Conservation (phyloP, 2,329 filamentous ascomycete species). For the Talaromyces funiculosus region DNA sequence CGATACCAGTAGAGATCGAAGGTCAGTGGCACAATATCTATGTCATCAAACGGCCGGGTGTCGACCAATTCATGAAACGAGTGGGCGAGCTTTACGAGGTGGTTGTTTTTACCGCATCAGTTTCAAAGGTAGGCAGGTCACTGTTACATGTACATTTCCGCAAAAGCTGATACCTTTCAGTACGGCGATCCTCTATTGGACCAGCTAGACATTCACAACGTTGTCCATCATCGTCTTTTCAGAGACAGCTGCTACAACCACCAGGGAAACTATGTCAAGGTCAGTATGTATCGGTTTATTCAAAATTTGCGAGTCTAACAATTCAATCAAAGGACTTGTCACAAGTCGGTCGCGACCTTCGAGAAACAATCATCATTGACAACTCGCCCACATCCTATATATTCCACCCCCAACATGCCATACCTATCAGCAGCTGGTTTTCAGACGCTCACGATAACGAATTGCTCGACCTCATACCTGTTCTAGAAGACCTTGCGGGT, state of each 20-base stretch:
- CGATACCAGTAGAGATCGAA: constrained; percentile 97
- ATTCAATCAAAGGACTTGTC: constrained; percentile 69
- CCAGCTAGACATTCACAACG: constrained; percentile 93
- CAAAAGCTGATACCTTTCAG: constrained; percentile 39
- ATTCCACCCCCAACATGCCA: constrained; percentile 97
- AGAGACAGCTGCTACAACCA: constrained; percentile 99
- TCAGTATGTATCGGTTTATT: constrained; percentile 26
- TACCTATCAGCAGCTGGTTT: constrained; percentile 99
- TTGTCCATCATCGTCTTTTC: constrained; percentile 93
- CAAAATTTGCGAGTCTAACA: too few relatives aligned
- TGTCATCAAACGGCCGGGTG: constrained; percentile 97
- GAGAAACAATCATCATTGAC: constrained; percentile 98
- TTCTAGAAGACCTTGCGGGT: constrained; percentile 92
- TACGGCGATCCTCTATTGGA: constrained; percentile 95
- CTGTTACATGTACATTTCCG: neutral
- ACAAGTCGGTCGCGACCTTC: constrained; percentile 89
- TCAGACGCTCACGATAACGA: constrained; percentile 99
- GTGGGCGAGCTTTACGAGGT: constrained; percentile 98
- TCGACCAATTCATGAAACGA: constrained; percentile 98
- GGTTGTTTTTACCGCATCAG: constrained; percentile 96
- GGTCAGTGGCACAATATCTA: constrained; percentile 99
- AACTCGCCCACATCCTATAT: constrained; percentile 99
- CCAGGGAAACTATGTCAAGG: constrained; percentile 98
- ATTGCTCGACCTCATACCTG: constrained; percentile 91
- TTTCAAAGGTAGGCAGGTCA: constrained; percentile 69